Evolutionary conservation across 2,329 filamentous ascomycete genomes (phyloP).

Genomic region (Chaetomiaceae sp.): DNA sequence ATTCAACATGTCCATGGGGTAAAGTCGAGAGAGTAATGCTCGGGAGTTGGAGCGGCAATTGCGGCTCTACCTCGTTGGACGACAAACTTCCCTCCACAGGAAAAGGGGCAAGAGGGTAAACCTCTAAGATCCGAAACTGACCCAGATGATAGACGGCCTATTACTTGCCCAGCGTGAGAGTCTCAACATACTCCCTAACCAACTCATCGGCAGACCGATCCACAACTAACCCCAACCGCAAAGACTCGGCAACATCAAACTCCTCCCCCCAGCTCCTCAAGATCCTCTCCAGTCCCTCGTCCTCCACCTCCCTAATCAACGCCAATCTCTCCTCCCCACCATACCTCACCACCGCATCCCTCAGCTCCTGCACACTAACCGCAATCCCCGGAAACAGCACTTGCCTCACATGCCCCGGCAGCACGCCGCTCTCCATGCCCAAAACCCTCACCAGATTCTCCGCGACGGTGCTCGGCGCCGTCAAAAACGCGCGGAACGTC

Average conservation of each 20-base stretch:
- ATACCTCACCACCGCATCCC: conserved; percentile 52
- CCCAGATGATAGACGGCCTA: no score
- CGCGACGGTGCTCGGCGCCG: conserved; percentile 47
- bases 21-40: no score
- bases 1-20: not conserved
- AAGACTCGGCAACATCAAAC: conserved; percentile 48
- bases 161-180: conserved; percentile 28
- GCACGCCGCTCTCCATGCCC: conserved; percentile 34
- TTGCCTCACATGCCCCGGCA: conserved; percentile 45
- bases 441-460: conserved; percentile 49
- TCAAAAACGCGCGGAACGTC: conserved; percentile 48
- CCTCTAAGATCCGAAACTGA: no score
- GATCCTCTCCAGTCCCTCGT: conserved; percentile 51
- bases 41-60: not conserved
- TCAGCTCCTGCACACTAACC: conserved; percentile 54
- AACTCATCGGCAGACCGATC: conserved; percentile 50
- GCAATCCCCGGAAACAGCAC: conserved; percentile 56
- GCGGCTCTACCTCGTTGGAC: not conserved
- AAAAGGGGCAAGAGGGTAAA: no score
- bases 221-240: conserved; percentile 46
- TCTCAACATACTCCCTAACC: conserved; percentile 51
- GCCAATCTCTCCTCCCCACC: conserved; percentile 51
- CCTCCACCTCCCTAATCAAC: conserved; percentile 50
- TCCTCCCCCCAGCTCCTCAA: conserved; percentile 56
- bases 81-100: no score